Conservation (phyloP, 805 yeast genomes). For the Sporopachydermia lactativora region DNA sequence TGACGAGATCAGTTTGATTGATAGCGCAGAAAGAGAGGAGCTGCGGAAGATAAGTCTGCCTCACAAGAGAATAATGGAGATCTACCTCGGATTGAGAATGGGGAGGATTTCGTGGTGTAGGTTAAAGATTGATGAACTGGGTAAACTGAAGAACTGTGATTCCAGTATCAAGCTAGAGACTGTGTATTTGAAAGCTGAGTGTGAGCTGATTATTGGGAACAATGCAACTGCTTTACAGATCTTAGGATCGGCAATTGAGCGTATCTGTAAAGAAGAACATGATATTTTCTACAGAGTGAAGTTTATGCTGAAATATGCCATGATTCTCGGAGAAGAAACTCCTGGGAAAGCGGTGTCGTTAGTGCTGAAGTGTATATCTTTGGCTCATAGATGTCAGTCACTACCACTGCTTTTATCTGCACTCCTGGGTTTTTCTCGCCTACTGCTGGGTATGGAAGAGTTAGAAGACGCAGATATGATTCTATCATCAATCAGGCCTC, state of each 20-base stretch:
- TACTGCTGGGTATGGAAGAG: neutral
- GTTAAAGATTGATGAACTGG: neutral
- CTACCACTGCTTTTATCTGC: constrained; percentile 19
- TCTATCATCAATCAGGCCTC: constrained; percentile 4
- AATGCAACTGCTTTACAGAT: neutral
- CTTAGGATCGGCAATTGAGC: neutral
- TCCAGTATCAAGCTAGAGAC: neutral
- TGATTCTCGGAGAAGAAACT: constrained; percentile 25
- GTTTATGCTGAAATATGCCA: constrained; percentile 4
- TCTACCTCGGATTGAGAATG: neutral
- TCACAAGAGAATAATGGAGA: neutral
- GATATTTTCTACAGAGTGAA: neutral
- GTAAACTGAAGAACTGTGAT: neutral
- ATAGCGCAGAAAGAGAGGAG: neutral
- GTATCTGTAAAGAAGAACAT: neutral
- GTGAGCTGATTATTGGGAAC: neutral
- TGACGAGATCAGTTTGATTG: neutral
- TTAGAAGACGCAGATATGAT: neutral
- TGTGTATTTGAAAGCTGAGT: constrained; percentile 1
- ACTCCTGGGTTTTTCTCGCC: neutral
- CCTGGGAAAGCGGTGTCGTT: constrained; percentile 20
- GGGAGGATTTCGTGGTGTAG: neutral
- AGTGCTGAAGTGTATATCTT: constrained; percentile 23
- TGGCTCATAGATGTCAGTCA: constrained; percentile 18
- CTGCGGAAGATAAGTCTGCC: neutral